Conservation (phyloP, 345 rosid species). For the Eucalyptus curtisii region DNA sequence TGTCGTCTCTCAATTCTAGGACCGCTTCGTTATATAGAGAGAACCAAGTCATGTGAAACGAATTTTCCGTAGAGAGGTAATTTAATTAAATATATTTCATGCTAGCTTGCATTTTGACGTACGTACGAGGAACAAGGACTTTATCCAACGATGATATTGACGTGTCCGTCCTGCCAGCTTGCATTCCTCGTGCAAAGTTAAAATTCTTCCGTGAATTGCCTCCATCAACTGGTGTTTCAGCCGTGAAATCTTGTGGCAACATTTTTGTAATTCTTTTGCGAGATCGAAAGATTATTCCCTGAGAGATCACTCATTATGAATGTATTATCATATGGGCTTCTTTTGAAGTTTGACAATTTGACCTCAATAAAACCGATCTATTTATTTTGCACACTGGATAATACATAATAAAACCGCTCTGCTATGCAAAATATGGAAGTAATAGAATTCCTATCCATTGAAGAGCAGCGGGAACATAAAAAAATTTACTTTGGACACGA, state of each 20-base stretch:
- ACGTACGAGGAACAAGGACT: neutral
- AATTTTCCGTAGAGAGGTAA: neutral
- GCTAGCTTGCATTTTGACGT: neutral
- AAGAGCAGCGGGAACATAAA: neutral
- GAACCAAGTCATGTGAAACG: neutral
- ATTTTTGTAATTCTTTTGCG: accelerated
- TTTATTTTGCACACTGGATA: neutral
- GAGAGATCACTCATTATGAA: too few species aligned
- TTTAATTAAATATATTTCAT: neutral
- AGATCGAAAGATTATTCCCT: accelerated
- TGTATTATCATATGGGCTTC: neutral
- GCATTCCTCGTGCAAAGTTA: neutral
- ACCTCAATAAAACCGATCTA: neutral
- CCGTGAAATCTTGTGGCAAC: neutral
- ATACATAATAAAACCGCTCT: neutral
- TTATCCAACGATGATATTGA: neutral
- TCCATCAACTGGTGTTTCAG: neutral
- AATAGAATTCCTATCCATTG: neutral
- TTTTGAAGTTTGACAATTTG: neutral
- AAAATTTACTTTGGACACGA: neutral
- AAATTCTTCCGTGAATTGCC: neutral
- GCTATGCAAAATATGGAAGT: neutral
- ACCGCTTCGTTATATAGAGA: neutral
- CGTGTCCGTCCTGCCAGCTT: neutral
- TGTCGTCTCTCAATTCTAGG: neutral